Conservation (phyloP, 805 yeast species). For the Saturnispora quitensis region DNA sequence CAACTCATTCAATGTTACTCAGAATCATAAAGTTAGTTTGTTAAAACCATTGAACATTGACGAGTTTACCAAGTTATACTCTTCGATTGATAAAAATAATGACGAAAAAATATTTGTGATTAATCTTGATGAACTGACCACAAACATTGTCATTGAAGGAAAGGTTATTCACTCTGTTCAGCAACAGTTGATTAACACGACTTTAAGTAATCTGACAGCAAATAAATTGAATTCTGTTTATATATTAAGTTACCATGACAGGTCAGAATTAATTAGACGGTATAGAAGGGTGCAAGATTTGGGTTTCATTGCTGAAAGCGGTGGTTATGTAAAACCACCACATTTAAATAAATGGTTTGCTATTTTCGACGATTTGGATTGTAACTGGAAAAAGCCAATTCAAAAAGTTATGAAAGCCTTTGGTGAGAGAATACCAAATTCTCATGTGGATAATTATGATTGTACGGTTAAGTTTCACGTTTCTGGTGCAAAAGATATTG, state of each 20-base stretch:
- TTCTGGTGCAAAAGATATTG: constrained; percentile 52
- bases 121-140: constrained; percentile 39
- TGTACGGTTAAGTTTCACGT: constrained; percentile 72
- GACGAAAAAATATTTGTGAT: constrained; percentile 40
- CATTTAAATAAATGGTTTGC: constrained; percentile 51
- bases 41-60: constrained; percentile 24
- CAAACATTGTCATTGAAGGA: constrained; percentile 26
- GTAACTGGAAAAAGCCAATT: constrained; percentile 54
- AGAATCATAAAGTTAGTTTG: constrained; percentile 16
- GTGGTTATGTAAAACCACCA: constrained; percentile 61
- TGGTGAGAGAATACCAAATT: constrained; percentile 73
- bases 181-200: constrained; percentile 46
- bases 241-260: constrained; percentile 56
- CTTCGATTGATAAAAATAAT: constrained; percentile 20
- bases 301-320: constrained; percentile 87
- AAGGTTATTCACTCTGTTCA: constrained; percentile 43
- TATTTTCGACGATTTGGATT: constrained; percentile 40
- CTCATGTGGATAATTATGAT: constrained; percentile 63
- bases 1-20: constrained; percentile 37
- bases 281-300: constrained; percentile 59
- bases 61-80: constrained; percentile 28
- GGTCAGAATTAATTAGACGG: constrained; percentile 54
- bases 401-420: constrained; percentile 46
- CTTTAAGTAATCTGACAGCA: constrained; percentile 48
- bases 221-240: constrained; percentile 62